These are phyloP conservation scores for Clarireedia sp. DNA, from an alignment of 2,329 filamentous ascomycete genomes.

Conservation along the genomic window DNA sequence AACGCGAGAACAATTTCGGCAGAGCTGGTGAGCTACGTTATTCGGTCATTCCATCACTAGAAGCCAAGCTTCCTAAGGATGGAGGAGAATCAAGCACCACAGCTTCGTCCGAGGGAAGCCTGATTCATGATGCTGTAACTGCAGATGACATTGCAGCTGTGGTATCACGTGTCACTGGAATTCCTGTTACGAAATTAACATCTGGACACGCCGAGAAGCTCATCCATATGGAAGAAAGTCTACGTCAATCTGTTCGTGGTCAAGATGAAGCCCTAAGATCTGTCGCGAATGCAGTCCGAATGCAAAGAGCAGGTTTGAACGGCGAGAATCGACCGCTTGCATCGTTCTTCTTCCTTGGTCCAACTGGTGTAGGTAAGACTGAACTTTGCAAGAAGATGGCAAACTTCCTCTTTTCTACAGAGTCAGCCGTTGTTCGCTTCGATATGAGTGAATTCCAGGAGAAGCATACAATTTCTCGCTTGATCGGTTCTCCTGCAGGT, in stretches of 20 bases:
- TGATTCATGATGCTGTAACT: conserved; percentile 92
- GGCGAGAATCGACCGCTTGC: conserved; percentile 87
- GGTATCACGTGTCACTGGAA: conserved; percentile 78
- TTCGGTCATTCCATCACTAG: conserved; percentile 73
- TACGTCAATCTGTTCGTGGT: conserved; percentile 76
- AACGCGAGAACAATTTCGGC: conserved; percentile 75
- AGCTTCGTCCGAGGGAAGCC: conserved; percentile 35
- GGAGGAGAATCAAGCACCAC: conserved; percentile 37
- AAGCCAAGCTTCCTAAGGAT: conserved; percentile 73
- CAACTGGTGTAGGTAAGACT: conserved; percentile 94
- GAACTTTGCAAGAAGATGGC: conserved; percentile 96
- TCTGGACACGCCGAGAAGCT: conserved; percentile 91
- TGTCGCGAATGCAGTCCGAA: conserved; percentile 85
- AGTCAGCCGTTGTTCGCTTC: conserved; percentile 83
- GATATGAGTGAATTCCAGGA: conserved; percentile 99
- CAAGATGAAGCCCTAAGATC: conserved; percentile 90
- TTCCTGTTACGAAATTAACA: conserved; percentile 80
- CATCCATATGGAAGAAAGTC: conserved; percentile 87
- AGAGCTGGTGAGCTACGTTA: conserved; percentile 88
- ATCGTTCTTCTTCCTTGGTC: conserved; percentile 95
- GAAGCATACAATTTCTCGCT: conserved; percentile 86
- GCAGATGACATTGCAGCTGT: conserved; percentile 90
- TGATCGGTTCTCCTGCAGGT: conserved; percentile 88
- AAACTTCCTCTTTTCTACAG: conserved; percentile 84
- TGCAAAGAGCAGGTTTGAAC: conserved; percentile 86